Percentiles rank a stretch among this genome's conserved stretches.
Evolutionary conservation across 2,329 filamentous ascomycete genomes (phyloP).

Genomic region (Penicillium sp.): DNA sequence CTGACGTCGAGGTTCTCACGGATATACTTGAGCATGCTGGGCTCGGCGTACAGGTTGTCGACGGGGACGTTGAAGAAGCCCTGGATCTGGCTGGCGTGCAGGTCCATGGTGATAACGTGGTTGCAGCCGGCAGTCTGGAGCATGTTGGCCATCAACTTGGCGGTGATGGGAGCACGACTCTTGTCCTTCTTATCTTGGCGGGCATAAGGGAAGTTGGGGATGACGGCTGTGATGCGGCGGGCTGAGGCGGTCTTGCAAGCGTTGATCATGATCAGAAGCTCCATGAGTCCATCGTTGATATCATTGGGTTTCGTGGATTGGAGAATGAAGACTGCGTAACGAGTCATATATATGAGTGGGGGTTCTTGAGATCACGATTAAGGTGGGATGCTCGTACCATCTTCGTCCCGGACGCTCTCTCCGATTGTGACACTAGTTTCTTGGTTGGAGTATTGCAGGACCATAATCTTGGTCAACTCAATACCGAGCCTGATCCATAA

Average conservation of each 20-base stretch:
- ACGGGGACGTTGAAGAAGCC: conserved; percentile 89
- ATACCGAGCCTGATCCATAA: conserved; percentile 57
- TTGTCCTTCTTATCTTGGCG: conserved; percentile 98
- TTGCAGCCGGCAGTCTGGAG: conserved; percentile 90
- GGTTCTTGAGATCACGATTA: conserved; percentile 11
- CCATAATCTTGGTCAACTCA: conserved; percentile 67
- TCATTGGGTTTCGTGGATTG: conserved; percentile 94
- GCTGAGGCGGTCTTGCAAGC: conserved; percentile 85
- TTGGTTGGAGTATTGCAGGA: conserved; percentile 67
- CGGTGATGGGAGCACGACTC: conserved; percentile 92
- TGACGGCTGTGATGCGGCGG: conserved; percentile 88
- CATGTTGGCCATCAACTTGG: conserved; percentile 97
- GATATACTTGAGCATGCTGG: conserved; percentile 88
- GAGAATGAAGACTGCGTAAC: conserved; percentile 76
- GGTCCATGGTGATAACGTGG: conserved; percentile 93
- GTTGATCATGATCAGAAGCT: conserved; percentile 97
- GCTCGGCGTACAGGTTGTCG: conserved; percentile 88
- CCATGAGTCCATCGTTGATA: conserved; percentile 98
- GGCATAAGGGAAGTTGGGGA: conserved; percentile 95
- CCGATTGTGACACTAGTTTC: conserved; percentile 75
- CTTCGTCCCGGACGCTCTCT: conserved; percentile 94
- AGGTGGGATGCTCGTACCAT: conserved; percentile 56
- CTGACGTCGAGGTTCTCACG: conserved; percentile 76
- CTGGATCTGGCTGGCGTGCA: conserved; percentile 90
- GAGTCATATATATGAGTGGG: conserved; percentile 15